These are phyloP conservation scores for Blakeslea trispora DNA, from an alignment of 371 early-diverging fungal species.

Conservation along the genomic window DNA sequence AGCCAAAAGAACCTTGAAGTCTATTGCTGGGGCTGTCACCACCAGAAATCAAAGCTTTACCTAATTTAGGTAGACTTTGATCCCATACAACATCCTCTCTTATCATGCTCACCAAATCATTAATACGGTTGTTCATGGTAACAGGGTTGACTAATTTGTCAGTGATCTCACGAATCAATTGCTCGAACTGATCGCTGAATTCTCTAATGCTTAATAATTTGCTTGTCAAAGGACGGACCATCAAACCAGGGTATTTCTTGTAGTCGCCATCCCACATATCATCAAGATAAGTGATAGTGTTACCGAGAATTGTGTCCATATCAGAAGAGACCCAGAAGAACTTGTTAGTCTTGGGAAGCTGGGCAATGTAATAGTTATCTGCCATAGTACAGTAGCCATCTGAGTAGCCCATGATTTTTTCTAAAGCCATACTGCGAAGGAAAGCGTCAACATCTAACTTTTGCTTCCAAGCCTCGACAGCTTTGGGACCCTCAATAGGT, in stretches of 20 bases:
- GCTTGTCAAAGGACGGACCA: slow-evolving; percentile 20
- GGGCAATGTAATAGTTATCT: slow-evolving; percentile 40
- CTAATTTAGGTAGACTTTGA: slow-evolving; percentile 20
- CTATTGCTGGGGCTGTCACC: background rate
- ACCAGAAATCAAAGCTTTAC: slow-evolving; percentile 2
- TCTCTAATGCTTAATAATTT: slow-evolving; percentile 24
- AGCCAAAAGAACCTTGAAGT: no score
- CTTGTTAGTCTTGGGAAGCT: slow-evolving; percentile 14
- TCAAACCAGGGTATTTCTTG: slow-evolving; percentile 26
- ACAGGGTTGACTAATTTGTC: slow-evolving; percentile 25
- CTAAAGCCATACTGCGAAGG: slow-evolving; percentile 37
- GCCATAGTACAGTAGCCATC: slow-evolving; percentile 41
- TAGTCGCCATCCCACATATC: slow-evolving; percentile 34
- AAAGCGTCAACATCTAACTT: slow-evolving; percentile 34
- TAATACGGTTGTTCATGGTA: slow-evolving; percentile 21
- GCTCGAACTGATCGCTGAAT: slow-evolving; percentile 28
- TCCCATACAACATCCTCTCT: slow-evolving; percentile 47
- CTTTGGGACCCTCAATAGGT: slow-evolving; percentile 14
- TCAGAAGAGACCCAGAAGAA: slow-evolving; percentile 39
- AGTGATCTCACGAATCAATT: slow-evolving; percentile 22
- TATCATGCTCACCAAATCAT: slow-evolving; percentile 29
- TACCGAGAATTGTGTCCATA: slow-evolving; percentile 35
- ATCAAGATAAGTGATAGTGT: slow-evolving; percentile 12
- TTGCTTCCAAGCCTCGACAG: slow-evolving; percentile 31
- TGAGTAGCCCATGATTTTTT: slow-evolving; percentile 35